Evolutionary conservation across 1,284 basidiomycete species (phyloP).

Genomic region (Sutorius eximius): DNA sequence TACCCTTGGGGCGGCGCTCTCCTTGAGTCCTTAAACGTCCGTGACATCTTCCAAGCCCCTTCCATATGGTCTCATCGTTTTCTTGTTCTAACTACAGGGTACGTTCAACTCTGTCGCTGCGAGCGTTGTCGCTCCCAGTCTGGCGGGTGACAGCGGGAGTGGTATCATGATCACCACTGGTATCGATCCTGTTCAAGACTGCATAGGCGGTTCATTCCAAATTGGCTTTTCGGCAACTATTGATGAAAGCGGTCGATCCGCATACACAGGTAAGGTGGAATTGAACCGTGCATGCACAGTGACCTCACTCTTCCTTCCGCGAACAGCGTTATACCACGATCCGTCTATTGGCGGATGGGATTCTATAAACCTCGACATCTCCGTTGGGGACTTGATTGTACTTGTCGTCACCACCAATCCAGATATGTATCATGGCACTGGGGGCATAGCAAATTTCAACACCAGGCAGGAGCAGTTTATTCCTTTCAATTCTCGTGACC

Average conservation of each 20-base stretch:
- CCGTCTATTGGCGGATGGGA: neutral
- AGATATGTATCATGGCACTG: neutral
- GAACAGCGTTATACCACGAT: slow-evolving; percentile 10
- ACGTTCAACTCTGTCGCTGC: slow-evolving; percentile 6
- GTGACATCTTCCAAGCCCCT: neutral
- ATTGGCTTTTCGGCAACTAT: neutral
- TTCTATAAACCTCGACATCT: slow-evolving; percentile 7
- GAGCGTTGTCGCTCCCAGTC: neutral
- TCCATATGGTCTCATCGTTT: neutral
- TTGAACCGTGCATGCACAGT: neutral
- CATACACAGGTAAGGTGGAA: slow-evolving; percentile 11
- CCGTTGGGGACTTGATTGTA: slow-evolving; percentile 13
- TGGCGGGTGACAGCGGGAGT: neutral
- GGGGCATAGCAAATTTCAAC: slow-evolving; percentile 11
- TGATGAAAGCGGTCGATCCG: neutral
- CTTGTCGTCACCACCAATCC: slow-evolving; percentile 1
- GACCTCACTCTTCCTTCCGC: neutral
- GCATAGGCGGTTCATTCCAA: neutral
- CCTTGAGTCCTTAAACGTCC: neutral
- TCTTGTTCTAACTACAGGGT: slow-evolving; percentile 1
- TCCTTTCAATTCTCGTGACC: neutral
- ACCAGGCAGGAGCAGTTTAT: neutral
- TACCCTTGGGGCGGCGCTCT: neutral
- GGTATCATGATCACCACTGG: slow-evolving; percentile 14
- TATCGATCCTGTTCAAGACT: neutral